phyloP scores from a whole-genome alignment of 371 early-diverging fungal genomes.

The Haplosporangium sp. region DNA sequence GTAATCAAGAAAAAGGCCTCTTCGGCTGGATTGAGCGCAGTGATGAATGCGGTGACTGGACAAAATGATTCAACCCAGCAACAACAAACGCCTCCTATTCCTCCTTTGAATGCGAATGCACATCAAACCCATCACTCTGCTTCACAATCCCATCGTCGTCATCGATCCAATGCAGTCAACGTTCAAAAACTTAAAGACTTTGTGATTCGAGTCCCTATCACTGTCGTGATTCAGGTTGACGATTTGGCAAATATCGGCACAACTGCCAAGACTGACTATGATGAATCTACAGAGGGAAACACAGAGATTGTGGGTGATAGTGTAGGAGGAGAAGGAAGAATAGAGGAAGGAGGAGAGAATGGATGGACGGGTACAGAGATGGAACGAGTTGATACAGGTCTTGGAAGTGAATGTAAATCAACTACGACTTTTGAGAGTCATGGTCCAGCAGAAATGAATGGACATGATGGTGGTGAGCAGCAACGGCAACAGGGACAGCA shows the following conservation, averaged over 20 bases:
- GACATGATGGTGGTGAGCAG: neutral
- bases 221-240: conserved; percentile 40
- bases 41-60: conserved; percentile 9
- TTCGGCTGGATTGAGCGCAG: conserved; percentile 6
- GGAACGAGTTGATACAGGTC: neutral
- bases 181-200: conserved; percentile 51
- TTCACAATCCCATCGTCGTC: neutral
- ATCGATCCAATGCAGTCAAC: neutral
- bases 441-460: neutral
- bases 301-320: neutral
- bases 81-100: neutral
- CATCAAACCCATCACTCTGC: too few relatives aligned
- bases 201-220: conserved; percentile 51
- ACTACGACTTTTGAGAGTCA: neutral
- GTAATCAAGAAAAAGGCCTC: conserved; percentile 38
- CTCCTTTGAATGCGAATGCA: neutral
- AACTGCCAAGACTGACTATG: neutral
- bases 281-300: neutral
- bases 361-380: conserved; percentile 6
- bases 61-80: neutral
- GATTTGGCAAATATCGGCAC: conserved; percentile 14
- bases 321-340: neutral
- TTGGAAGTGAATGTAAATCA: conserved; percentile 10
- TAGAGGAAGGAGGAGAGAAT: neutral
- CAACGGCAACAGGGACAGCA: neutral